These are phyloP conservation scores for Vigna hirtella DNA, from an alignment of 306 rosid genomes.

Conservation along the genomic window DNA sequence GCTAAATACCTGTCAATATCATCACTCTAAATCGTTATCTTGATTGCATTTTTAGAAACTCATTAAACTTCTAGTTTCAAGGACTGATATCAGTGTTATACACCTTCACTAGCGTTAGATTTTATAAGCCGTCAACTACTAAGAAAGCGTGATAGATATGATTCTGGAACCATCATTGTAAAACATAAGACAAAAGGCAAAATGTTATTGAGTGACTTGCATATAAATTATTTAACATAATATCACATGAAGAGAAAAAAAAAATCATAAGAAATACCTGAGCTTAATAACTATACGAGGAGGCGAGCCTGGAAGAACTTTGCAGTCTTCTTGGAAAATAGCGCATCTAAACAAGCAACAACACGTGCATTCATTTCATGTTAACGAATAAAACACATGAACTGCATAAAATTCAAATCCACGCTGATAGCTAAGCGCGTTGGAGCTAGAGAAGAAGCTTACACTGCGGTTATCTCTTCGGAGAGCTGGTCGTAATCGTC, in stretches of 20 bases:
- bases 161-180: background rate
- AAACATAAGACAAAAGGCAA: background rate
- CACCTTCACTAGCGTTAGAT: background rate
- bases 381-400: background rate
- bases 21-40: background rate
- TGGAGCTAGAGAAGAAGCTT: constrained; percentile 23
- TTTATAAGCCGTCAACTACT: background rate
- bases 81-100: too few relatives aligned
- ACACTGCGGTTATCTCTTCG: constrained; percentile 94
- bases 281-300: constrained; percentile 71
- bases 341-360: constrained; percentile 58
- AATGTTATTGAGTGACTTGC: background rate
- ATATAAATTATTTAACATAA: background rate
- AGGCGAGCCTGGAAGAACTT: constrained; percentile 61
- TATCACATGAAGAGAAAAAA: constrained; percentile 9
- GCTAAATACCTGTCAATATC: background rate
- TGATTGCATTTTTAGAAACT: background rate
- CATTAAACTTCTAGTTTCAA: background rate
- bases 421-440: background rate
- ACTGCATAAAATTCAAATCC: background rate
- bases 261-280: constrained; percentile 51
- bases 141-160: background rate
- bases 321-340: constrained; percentile 88
- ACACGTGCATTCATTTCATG: background rate
- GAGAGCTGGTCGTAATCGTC: constrained; percentile 78